Evolutionary conservation across 2,329 filamentous ascomycete species (phyloP).

Genomic region (Niveomyces coronatus): DNA sequence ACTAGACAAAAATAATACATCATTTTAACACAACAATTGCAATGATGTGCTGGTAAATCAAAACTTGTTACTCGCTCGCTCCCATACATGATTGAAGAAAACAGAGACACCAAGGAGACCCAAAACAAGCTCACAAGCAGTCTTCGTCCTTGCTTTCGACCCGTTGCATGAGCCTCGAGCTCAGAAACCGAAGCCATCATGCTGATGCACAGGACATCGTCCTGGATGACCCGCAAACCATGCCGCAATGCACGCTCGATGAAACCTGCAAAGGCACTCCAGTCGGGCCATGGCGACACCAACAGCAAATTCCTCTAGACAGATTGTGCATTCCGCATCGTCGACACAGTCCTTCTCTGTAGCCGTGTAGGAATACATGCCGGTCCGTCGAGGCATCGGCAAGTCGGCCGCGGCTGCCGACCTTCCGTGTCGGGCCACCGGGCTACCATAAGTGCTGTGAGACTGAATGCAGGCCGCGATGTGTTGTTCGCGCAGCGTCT

Average conservation of each 20-base stretch:
- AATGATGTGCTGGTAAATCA: background rate
- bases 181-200: conserved; percentile 47
- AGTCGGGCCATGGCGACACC: conserved; percentile 54
- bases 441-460: conserved; percentile 40
- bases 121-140: background rate
- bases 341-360: conserved; percentile 62
- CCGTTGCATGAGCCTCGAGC: background rate
- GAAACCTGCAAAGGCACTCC: conserved; percentile 57
- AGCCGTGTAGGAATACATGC: conserved; percentile 53
- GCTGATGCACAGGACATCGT: conserved; percentile 55
- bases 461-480: conserved; percentile 47
- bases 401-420: conserved; percentile 16
- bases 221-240: conserved; percentile 56
- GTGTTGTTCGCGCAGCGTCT: conserved; percentile 45
- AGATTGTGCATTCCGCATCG: conserved; percentile 58
- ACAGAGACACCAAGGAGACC: background rate
- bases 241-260: conserved; percentile 47
- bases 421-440: conserved; percentile 18
- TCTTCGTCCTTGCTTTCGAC: background rate
- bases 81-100: conserved; percentile 2
- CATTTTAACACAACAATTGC: too few relatives aligned
- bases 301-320: conserved; percentile 54
- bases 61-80: conserved; percentile 4
- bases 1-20: too few relatives aligned
- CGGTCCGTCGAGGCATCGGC: conserved; percentile 36